Evolutionary conservation across 1,139 yeast genomes (phyloP), one percentile per base, ranked within the genome.

Genomic region (Candida freyschussii): DNA sequence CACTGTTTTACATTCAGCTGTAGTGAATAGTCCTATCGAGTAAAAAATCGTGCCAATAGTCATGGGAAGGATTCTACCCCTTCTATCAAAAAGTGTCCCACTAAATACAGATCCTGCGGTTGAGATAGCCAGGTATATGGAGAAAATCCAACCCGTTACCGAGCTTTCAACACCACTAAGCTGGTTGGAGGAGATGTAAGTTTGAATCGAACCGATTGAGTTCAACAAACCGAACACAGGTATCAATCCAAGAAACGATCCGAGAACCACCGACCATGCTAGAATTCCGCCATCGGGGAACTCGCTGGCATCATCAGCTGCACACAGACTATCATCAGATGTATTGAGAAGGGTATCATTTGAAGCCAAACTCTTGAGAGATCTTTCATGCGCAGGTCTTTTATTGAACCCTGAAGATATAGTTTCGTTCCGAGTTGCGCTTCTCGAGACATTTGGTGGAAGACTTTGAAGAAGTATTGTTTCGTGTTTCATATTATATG

Each of bases 71-170:
- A 58, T 53, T 8, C 74, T 60, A 3, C 80, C 80, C 30, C 63
- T 55, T 37, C 67, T 55, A 44, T 74, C 80, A 43, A 74, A 74
- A 31, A 57, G 53, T 4, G 62, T 58, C 0, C 91, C 89, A 22
- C 79, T 69, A 21, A 78, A 54, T 17, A 79, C 70, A 4, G 76
- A 72, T 10, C 78, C 72, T 32, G 75, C 62, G 50, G 75, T 77
- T 47, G 76, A 63, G 17, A 78, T 60, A 13, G 78, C 75, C 22
- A 78, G 50, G 47, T 71, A 78, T 13, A 80, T 58, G 4, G 87
- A 76, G 50, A 81, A 79, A 33, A 82, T 74, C 91, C 89, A 81
- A 6, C 86, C 75, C 1, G 76, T 67, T 7, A 68, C 64, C 2
- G 80, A 66, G 5, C 75, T 61, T 5, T 71, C 60, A 2, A 65